Conservation (phyloP, 352 stramenopile genomes). For the Aphanomyces cochlioides region DNA sequence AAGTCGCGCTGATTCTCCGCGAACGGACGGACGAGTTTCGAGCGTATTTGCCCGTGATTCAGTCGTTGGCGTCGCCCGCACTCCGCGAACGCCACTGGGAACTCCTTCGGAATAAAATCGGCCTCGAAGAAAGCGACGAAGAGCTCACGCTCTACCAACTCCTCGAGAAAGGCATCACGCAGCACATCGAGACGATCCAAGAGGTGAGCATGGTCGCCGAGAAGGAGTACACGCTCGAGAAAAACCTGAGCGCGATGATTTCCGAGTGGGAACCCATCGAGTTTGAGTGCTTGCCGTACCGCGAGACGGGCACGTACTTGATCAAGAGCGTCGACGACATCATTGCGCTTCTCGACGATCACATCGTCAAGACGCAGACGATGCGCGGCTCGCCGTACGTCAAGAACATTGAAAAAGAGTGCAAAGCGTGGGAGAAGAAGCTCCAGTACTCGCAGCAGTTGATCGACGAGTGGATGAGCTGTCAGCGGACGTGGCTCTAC, state of each 20-base stretch:
- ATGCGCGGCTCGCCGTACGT: conserved; percentile 94
- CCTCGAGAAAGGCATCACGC: conserved; percentile 74
- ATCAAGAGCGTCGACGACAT: conserved; percentile 87
- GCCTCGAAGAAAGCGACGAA: conserved; percentile 81
- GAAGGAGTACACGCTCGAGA: conserved; percentile 94
- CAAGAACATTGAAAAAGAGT: conserved; percentile 90
- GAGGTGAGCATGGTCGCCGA: conserved; percentile 89
- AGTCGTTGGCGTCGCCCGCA: conserved; percentile 87
- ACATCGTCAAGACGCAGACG: conserved; percentile 93
- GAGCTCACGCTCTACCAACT: conserved; percentile 80
- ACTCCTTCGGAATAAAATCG: conserved; percentile 83
- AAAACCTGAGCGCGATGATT: conserved; percentile 91
- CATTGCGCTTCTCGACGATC: conserved; percentile 89
- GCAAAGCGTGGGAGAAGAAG: conserved; percentile 86
- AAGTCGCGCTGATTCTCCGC: conserved; percentile 82
- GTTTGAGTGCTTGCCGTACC: conserved; percentile 91
- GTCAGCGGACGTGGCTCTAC: conserved; percentile 94
- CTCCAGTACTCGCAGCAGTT: conserved; percentile 87
- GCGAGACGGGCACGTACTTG: conserved; percentile 90
- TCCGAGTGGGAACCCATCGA: conserved; percentile 92
- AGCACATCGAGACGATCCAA: conserved; percentile 89
- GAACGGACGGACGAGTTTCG: conserved; percentile 91
- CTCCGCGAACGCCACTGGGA: conserved; percentile 92
- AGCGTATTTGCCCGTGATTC: conserved; percentile 89
- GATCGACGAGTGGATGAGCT: conserved; percentile 93